Base-by-base conservation (phyloP, 2,329 filamentous ascomycete species). In the Hypoxylon sp. region DNA sequence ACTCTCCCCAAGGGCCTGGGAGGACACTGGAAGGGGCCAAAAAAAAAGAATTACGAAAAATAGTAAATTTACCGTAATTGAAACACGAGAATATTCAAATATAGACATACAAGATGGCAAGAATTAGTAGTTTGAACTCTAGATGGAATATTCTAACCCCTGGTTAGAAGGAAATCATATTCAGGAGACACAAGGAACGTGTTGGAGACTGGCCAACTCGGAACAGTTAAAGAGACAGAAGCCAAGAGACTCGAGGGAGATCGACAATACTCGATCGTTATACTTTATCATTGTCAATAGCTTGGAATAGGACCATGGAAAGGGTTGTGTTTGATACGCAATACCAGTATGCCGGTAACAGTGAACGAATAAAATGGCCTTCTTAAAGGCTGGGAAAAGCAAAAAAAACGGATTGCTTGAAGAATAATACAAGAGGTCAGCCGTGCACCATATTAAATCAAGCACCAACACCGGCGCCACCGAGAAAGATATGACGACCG, bases 321-420 rank as follows among this genome's bases (percentile, higher is more conserved):
- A 51, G 41, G 59, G 50, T 53, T 32, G 41, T 43, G 23, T 55
- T 46, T 56, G 41, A 57, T 38, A 64, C 49, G 49, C 2, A 9
- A 45, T 63, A 38, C 64, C 58, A 60, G 45, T 64, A 46, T 19
- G n/a, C 14, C 30, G 65, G 65, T 51, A 66, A 45, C 32, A 32
- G 5, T 5, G 21, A 38, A 41, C 64, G 60, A 69, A 69, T 67
- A 45, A 45, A 56, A 41, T 17, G 19, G 17, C 28, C 13, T 19
- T 46, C 19, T 30, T 51, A 32, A 55, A 66, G 56, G 56, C 21
- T 56, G 9, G 32, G 56, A 65, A 46, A 67, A 66, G 58, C 58
- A 61, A 66, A 53, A 66, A 50, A 19, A 43, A 23, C 10, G 19
- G 49, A 34, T 28, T 59, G 23, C 36, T 64, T 34, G 28, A 60